Evolutionary conservation across 805 yeast genomes (phyloP), one percentile per base, ranked within the genome.

Genomic region (Metschnikowia lochheadii): DNA sequence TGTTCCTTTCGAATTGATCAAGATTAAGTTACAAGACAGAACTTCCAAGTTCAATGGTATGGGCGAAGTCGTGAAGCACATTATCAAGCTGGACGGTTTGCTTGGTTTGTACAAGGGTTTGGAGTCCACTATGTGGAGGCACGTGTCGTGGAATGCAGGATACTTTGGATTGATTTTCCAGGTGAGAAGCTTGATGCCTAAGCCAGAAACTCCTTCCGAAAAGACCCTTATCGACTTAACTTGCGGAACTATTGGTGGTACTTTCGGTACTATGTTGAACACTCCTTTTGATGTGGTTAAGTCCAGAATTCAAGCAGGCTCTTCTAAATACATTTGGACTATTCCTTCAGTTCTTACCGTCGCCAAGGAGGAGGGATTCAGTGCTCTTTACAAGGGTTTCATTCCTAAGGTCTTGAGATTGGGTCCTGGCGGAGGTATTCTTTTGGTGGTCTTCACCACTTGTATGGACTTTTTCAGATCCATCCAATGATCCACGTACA

Each of bases 381-480:
- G 73, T 44, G 97, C 98, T 6, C 79, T 94, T 52, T 92, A 91
- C 73, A 92, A 91, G 75, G 99, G 99, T 38, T 92, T 94, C 81
- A 67, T 91, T 56, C 99, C 99, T 59, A 94, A 94, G 78, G 97
- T 94, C 11, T 78, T 94, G 65, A 85, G 99, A 80, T 79, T 94
- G 59, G 99, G 98, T 44, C 99, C 99, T 54, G 99, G 99, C 65
- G 99, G 99, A 69, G 99, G 99, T 77, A 90, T 94, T 59, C 76
- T 94, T 64, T 79, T 94, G 67, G 98, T 94, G 44, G 99, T 94
- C n/a, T 94, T 90, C 79, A 89, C 97, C 40, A 78, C 89, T 21
- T 83, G 91, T 56, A 90, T 91, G 95, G 97, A 91, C 67, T 89
- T 89, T 76, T 94, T 94, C 79, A 82, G 91, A 75, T 72, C 72